phyloP scores from a whole-genome alignment of 2,329 filamentous ascomycete species.

The Aspergillus spinulosporus region DNA sequence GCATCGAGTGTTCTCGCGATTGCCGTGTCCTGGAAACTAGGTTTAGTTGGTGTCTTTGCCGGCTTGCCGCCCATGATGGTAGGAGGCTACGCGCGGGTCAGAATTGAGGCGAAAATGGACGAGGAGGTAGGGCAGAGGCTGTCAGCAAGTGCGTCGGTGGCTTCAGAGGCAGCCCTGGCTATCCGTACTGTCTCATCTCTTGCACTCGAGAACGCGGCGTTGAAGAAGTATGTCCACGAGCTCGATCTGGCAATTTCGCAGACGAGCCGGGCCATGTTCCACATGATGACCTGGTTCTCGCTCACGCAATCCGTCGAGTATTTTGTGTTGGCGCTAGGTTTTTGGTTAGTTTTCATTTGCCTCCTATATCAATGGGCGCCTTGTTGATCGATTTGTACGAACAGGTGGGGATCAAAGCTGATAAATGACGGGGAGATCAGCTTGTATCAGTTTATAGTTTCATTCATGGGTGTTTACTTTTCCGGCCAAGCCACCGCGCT shows the following conservation, averaged over 20 bases:
- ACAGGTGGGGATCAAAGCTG: conserved; percentile 59
- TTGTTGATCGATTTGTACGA: background rate
- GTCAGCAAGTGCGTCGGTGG: conserved; percentile 46
- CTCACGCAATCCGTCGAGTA: conserved; percentile 31
- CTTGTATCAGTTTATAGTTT: conserved; percentile 42
- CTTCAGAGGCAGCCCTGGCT: conserved; percentile 49
- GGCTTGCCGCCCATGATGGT: conserved; percentile 49
- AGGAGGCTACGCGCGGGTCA: conserved; percentile 51
- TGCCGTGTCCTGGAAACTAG: conserved; percentile 53
- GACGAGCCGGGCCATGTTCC: conserved; percentile 23
- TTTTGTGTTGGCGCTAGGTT: conserved; percentile 32
- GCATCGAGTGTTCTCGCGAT: conserved; percentile 51
- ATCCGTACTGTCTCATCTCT: conserved; percentile 52
- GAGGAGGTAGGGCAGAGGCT: conserved; percentile 26
- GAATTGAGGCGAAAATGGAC: conserved; percentile 42
- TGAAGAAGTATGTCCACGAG: conserved; percentile 28
- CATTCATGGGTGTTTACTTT: conserved; percentile 47
- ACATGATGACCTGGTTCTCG: conserved; percentile 31
- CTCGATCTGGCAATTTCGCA: conserved; percentile 23
- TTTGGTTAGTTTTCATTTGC: conserved; percentile 30
- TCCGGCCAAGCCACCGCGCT: conserved; percentile 31
- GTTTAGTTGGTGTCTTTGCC: conserved; percentile 49
- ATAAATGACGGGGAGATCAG: conserved; percentile 51
- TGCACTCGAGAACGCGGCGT: conserved; percentile 46
- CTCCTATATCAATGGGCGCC: too few species aligned